These are phyloP conservation scores for Pichia sp. DNA, from an alignment of 1,139 yeast genomes.

Conservation along the genomic window DNA sequence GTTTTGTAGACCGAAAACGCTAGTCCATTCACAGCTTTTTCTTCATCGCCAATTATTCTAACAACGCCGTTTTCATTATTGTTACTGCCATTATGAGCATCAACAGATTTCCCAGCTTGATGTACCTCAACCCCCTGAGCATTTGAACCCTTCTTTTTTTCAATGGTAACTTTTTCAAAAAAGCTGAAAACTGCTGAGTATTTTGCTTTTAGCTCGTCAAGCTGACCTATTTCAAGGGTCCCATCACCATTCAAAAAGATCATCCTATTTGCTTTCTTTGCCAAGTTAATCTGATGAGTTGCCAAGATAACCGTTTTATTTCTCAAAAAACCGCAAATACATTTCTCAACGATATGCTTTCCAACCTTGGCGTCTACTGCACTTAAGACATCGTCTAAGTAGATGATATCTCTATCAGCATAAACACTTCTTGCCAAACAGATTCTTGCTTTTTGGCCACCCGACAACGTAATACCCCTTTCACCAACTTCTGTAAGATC, in stretches of 20 bases:
- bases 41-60: conserved; percentile 35
- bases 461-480: conserved; percentile 83
- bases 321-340: conserved; percentile 53
- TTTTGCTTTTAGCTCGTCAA: conserved; percentile 42
- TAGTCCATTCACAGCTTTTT: conserved; percentile 33
- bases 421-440: conserved; percentile 82
- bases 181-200: conserved; percentile 50
- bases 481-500: conserved; percentile 87
- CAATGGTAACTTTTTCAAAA: conserved; percentile 33
- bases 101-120: not conserved
- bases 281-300: conserved; percentile 75
- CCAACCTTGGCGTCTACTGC: conserved; percentile 95
- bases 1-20: conserved; percentile 40
- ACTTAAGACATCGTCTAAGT: conserved; percentile 79
- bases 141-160: not conserved
- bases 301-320: conserved; percentile 71
- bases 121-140: not conserved
- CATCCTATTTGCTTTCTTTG: conserved; percentile 60
- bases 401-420: conserved; percentile 57
- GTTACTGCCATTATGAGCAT: conserved; percentile 46
- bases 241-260: conserved; percentile 69
- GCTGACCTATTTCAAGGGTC: conserved; percentile 54
- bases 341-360: conserved; percentile 66
- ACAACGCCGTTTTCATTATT: conserved; percentile 13
- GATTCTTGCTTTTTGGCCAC: conserved; percentile 89